Conservation (phyloP, 1,139 yeast species). For the Wickerhamomyces sp. region DNA sequence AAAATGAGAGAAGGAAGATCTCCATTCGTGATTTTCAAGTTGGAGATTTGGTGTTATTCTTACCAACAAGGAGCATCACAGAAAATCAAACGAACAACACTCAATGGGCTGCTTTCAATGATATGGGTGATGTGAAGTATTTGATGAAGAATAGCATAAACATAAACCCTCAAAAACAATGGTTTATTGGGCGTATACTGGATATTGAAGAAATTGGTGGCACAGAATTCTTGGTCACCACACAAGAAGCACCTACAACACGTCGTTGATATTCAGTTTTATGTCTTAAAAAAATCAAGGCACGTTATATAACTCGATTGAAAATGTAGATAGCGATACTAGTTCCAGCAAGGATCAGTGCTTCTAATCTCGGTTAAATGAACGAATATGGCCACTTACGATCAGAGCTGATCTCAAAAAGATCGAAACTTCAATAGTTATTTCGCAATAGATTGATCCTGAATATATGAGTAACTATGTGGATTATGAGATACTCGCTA, state of each 20-base stretch:
- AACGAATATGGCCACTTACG: too few species aligned
- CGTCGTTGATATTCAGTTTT: too few species aligned
- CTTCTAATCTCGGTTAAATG: too few species aligned
- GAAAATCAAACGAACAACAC: slow-evolving; percentile 19
- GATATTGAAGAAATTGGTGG: slow-evolving; percentile 37
- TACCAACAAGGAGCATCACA: slow-evolving; percentile 59
- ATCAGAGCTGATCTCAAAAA: too few species aligned
- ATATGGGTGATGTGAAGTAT: slow-evolving; percentile 71
- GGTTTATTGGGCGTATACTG: slow-evolving; percentile 65
- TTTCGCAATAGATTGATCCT: too few species aligned
- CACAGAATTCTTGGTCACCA: slow-evolving; percentile 17
- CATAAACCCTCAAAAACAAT: slow-evolving; percentile 43
- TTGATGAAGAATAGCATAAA: slow-evolving; percentile 40
- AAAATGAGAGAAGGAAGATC: slow-evolving; percentile 48
- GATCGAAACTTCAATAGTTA: too few species aligned
- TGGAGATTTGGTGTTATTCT: slow-evolving; percentile 75
- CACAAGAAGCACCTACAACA: slow-evolving; percentile 11
- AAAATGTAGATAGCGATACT: too few species aligned
- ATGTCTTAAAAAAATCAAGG: too few species aligned
- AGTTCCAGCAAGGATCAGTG: too few species aligned
- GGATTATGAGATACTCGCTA: too few species aligned
- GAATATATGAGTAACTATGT: too few species aligned
- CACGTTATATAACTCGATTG: too few species aligned
- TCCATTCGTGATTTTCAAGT: slow-evolving; percentile 60
- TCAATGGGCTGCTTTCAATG: slow-evolving; percentile 81